Evolutionary conservation across 768 basidiomycete species (phyloP), one percentile per base, ranked within the genome.

Genomic region (Amanita fuliginea): DNA sequence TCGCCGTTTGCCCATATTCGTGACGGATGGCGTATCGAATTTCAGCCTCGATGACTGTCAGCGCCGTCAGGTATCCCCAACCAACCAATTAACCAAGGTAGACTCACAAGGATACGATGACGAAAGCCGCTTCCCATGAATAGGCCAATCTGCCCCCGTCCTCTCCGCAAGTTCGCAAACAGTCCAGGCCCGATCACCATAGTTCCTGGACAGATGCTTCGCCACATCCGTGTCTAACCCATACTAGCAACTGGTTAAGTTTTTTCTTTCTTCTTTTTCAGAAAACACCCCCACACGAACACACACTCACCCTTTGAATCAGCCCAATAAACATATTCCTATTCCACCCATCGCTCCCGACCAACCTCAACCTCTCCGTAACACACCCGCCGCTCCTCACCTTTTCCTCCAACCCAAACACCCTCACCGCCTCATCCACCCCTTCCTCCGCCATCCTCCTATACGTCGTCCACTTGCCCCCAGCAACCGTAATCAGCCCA

Each of bases 381-480:
- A 86, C 76, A 60, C 91, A 93, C 6, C 73, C 77, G 22, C 73
- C 77, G 22, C 70, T 76, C 59, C 62, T 76, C 16, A 68, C 73
- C 50, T 64, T 72, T 0, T 68, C 67, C 59, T 77, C 68, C 49
- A 98, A 68, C 24, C 68, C 73, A 68, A 88, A 96, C 35, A 76
- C 76, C 63, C 86, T 76, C 52, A 97, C 74, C 9, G 95, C 94
- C 52, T 74, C 71, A 64, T 97, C 87, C 40, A 97, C 84, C 0
- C 92, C 86, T 70, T 98, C 95, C 69, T 92, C 76, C 19, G 95
- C 92, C 95, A 98, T 96, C 28, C 82, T 83, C 43, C 88, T 73
- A 69, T 97, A 99, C 42, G 95, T 97, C 52, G 95, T 99, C 95
- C 95, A 99, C 66, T 99, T 99, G 4, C 95, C 95, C 14, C 95